phyloP scores from a whole-genome alignment of 495 filamentous ascomycete genomes.

The Tuber magnatum region DNA sequence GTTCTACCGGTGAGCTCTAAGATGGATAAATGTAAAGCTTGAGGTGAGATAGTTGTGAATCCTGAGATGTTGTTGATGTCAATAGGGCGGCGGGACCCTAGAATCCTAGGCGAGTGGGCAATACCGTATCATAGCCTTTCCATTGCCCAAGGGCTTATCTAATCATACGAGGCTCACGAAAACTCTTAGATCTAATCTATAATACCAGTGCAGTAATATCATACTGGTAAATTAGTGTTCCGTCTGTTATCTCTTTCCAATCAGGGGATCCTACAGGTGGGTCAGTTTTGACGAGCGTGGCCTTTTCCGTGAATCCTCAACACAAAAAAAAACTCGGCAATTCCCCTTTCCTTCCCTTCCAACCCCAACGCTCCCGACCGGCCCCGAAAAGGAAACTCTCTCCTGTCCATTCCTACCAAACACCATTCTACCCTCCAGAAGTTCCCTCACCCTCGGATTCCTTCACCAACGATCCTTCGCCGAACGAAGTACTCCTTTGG shows the following conservation, averaged over 20 bases:
- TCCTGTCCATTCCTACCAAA: neutral
- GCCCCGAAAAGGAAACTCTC: neutral
- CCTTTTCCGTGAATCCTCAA: neutral
- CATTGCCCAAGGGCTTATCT: neutral
- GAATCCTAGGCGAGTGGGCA: neutral
- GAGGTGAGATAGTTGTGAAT: neutral
- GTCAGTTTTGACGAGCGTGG: neutral
- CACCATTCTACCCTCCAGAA: neutral
- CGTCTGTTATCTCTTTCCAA: too few relatives aligned
- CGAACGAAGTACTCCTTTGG: neutral
- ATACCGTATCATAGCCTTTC: too few relatives aligned
- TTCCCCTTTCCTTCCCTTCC: neutral
- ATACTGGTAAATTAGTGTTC: neutral
- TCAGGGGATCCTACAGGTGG: too few relatives aligned
- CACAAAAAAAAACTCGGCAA: neutral
- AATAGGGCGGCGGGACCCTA: neutral
- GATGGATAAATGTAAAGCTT: neutral
- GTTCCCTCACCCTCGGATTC: neutral
- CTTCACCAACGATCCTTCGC: neutral
- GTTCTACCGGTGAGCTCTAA: neutral
- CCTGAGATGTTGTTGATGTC: neutral
- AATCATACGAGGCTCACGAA: neutral
- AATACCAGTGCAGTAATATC: too few relatives aligned
- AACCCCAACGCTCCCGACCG: neutral
- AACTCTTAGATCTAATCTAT: neutral